Conservation (phyloP, 352 stramenopile species). For the Pythium aphanidermatum region DNA sequence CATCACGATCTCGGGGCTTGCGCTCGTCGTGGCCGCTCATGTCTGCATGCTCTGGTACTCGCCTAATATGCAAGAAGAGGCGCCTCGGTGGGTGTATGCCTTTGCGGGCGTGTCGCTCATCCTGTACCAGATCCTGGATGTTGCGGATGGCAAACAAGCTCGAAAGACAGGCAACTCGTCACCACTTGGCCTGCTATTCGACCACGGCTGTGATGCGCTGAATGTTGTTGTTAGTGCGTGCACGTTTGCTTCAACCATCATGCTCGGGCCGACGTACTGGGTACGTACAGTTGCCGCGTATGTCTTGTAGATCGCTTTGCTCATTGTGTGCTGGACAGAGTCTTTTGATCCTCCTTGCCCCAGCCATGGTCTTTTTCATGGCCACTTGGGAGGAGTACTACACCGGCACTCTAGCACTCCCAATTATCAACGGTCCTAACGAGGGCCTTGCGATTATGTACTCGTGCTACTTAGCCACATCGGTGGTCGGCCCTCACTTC, state of each 20-base stretch:
- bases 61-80: conserved; percentile 80
- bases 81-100: conserved; percentile 69
- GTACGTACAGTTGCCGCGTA: conserved; percentile 38
- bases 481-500: conserved; percentile 47
- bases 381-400: conserved; percentile 99
- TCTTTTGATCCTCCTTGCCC: conserved; percentile 57
- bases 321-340: conserved; percentile 36
- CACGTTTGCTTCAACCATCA: conserved; percentile 81
- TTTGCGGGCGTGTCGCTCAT: conserved; percentile 55
- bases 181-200: conserved; percentile 76
- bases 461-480: conserved; percentile 66
- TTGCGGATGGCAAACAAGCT: conserved; percentile 83
- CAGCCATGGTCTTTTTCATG: conserved; percentile 93
- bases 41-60: conserved; percentile 76
- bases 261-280: conserved; percentile 78
- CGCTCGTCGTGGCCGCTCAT: conserved; percentile 65
- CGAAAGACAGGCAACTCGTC: conserved; percentile 85
- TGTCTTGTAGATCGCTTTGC: conserved; percentile 12
- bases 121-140: conserved; percentile 81
- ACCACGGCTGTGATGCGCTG: conserved; percentile 81
- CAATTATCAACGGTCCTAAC: conserved; percentile 94
- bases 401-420: conserved; percentile 93
- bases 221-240: conserved; percentile 81
- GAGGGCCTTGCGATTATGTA: conserved; percentile 93
- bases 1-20: conserved; percentile 76